phyloP scores from a whole-genome alignment of 1,139 yeast genomes.

The Taphrina flavorubra region DNA sequence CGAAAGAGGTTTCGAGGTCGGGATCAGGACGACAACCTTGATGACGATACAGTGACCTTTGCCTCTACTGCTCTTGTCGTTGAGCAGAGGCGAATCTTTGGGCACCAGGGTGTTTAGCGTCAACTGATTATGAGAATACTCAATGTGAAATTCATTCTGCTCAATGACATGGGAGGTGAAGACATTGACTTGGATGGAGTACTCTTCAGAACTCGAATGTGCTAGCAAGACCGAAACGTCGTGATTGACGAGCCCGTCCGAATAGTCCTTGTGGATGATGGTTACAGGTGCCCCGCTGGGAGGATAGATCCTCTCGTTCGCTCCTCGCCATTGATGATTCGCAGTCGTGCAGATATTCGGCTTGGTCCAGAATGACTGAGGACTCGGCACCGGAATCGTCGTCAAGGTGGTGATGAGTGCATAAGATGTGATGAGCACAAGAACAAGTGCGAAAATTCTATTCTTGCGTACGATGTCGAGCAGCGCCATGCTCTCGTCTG shows the following conservation, averaged over 20 bases:
- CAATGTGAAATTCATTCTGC: constrained; percentile 17
- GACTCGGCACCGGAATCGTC: not conserved
- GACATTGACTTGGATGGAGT: constrained; percentile 21
- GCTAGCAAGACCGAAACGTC: constrained; percentile 29
- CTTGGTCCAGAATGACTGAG: constrained; percentile 2
- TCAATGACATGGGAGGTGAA: constrained; percentile 27
- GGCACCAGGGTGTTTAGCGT: constrained; percentile 13
- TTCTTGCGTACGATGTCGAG: not conserved
- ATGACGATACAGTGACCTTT: constrained; percentile 28
- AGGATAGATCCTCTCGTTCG: constrained; percentile 30
- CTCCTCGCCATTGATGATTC: constrained; percentile 33
- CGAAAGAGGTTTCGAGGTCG: constrained; percentile 27
- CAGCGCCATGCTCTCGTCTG: not conserved
- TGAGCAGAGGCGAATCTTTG: constrained; percentile 3
- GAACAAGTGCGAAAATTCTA: not conserved
- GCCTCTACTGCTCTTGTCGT: constrained; percentile 11
- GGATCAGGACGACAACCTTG: constrained; percentile 24
- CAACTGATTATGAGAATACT: constrained; percentile 3
- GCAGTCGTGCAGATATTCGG: constrained; percentile 16
- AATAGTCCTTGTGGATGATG: constrained; percentile 32
- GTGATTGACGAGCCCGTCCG: constrained; percentile 23
- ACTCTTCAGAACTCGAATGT: constrained; percentile 28
- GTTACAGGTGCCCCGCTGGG: constrained; percentile 8
- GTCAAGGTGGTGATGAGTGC: constrained; percentile 3
- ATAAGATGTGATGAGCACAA: not conserved